phyloP scores from a whole-genome alignment of 1,284 basidiomycete genomes.

The Malassezia globosa region DNA sequence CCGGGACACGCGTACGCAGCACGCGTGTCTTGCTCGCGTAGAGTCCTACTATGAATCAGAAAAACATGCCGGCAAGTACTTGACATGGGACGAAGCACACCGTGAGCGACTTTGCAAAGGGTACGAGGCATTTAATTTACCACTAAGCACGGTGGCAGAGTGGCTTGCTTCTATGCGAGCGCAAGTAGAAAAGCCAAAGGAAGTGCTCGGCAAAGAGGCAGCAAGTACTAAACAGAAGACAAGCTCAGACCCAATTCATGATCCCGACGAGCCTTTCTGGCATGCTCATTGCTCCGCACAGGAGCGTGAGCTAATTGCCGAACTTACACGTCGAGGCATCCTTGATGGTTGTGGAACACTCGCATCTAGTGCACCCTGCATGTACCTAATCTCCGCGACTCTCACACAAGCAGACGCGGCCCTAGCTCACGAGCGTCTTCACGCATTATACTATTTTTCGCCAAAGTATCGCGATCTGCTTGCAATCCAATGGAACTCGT shows the following conservation, averaged over 20 bases:
- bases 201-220: too few species aligned
- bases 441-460: constrained; percentile 38
- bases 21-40: constrained; percentile 33
- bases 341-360: neutral
- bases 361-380: neutral
- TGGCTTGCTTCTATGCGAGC: constrained; percentile 35
- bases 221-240: too few species aligned
- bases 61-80: constrained; percentile 18
- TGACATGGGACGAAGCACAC: constrained; percentile 23
- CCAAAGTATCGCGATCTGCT: constrained; percentile 23
- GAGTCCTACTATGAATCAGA: constrained; percentile 41
- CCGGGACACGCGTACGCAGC: constrained; percentile 23
- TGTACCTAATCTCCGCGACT: constrained; percentile 36
- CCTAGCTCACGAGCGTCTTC: constrained; percentile 36
- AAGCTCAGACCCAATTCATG: neutral
- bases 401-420: constrained; percentile 23
- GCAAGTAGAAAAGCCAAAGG: neutral
- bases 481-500: constrained; percentile 16
- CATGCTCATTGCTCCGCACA: constrained; percentile 21
- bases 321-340: constrained; percentile 20
- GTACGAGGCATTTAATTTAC: constrained; percentile 43
- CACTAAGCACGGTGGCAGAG: constrained; percentile 21
- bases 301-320: constrained; percentile 25
- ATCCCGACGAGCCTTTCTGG: constrained; percentile 23
- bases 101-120: constrained; percentile 29